Percentiles rank a stretch among this genome's conserved stretches.
Conservation (phyloP, 805 yeast genomes). For the Metahyphopichia silvanorum region DNA sequence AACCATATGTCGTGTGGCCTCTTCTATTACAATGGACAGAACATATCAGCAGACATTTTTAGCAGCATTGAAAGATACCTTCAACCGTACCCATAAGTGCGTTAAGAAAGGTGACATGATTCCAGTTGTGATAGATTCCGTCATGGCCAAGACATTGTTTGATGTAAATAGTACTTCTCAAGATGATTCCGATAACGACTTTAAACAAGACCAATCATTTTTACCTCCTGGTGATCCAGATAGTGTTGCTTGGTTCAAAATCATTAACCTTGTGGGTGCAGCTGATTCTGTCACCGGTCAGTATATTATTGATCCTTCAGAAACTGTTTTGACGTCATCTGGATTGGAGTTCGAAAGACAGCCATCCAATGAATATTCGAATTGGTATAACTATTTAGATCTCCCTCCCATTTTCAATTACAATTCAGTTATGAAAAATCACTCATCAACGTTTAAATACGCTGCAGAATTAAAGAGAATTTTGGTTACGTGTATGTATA, state of each 20-base stretch:
- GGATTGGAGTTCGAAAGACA: constrained; percentile 48
- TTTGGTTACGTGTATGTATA: constrained; percentile 48
- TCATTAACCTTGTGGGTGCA: constrained; percentile 48
- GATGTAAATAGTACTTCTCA: constrained; percentile 20
- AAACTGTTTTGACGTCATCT: constrained; percentile 66
- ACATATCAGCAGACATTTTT: constrained; percentile 59
- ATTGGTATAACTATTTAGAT: constrained; percentile 48
- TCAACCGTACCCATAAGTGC: constrained; percentile 56
- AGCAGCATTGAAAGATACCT: constrained; percentile 56
- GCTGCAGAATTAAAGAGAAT: constrained; percentile 48
- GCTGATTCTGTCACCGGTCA: constrained; percentile 26
- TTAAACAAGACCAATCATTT: constrained; percentile 20
- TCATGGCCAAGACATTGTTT: constrained; percentile 56
- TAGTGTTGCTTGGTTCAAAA: constrained; percentile 80
- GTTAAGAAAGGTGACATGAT: constrained; percentile 65
- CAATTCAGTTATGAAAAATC: constrained; percentile 12
- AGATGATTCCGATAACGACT: constrained; percentile 15
- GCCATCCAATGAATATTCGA: constrained; percentile 30
- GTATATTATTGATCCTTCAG: constrained; percentile 61
- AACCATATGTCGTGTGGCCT: constrained; percentile 62
- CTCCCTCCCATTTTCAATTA: constrained; percentile 42
- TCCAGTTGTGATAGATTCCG: constrained; percentile 74
- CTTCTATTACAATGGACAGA: constrained; percentile 66
- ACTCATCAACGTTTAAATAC: constrained; percentile 44
- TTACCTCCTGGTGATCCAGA: constrained; percentile 65